These are phyloP conservation scores for Peziza echinospora DNA, from an alignment of 495 filamentous ascomycete species.

Conservation along the genomic window DNA sequence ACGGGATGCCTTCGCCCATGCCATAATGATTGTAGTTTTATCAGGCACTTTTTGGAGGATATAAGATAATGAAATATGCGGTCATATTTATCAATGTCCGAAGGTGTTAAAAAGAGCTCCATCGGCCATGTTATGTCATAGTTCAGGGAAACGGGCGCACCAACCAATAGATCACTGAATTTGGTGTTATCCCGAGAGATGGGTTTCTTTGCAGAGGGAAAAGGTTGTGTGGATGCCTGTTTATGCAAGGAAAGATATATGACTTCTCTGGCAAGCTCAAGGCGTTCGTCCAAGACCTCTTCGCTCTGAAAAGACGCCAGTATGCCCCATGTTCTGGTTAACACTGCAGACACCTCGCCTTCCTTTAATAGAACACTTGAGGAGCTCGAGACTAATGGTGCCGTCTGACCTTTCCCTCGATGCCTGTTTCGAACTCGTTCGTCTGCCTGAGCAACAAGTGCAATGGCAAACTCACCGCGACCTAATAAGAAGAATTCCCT, in stretches of 20 bases:
- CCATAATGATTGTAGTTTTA: constrained; percentile 65
- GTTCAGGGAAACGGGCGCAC: constrained; percentile 46
- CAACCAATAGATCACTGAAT: constrained; percentile 69
- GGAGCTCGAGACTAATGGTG: constrained; percentile 19
- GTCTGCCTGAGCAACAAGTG: constrained; percentile 66
- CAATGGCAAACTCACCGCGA: constrained; percentile 74
- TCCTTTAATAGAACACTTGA: constrained; percentile 55
- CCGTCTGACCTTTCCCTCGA: constrained; percentile 23
- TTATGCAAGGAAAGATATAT: constrained; percentile 43
- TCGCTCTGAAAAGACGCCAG: constrained; percentile 50
- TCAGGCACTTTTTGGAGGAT: constrained; percentile 57
- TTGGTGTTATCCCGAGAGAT: constrained; percentile 25
- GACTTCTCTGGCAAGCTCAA: constrained; percentile 62
- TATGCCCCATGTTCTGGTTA: constrained; percentile 54
- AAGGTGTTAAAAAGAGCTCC: constrained; percentile 59
- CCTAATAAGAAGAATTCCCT: constrained; percentile 74
- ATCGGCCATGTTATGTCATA: constrained; percentile 57
- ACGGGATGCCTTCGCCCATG: constrained; percentile 55
- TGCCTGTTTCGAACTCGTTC: constrained; percentile 40
- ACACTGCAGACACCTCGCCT: constrained; percentile 53
- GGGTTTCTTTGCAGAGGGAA: constrained; percentile 19
- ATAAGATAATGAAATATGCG: constrained; percentile 71
- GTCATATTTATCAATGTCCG: constrained; percentile 59
- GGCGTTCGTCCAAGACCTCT: constrained; percentile 47
- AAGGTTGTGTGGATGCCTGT: not conserved